phyloP scores from a whole-genome alignment of 352 stramenopile genomes.

The Pythium aphanidermatum region DNA sequence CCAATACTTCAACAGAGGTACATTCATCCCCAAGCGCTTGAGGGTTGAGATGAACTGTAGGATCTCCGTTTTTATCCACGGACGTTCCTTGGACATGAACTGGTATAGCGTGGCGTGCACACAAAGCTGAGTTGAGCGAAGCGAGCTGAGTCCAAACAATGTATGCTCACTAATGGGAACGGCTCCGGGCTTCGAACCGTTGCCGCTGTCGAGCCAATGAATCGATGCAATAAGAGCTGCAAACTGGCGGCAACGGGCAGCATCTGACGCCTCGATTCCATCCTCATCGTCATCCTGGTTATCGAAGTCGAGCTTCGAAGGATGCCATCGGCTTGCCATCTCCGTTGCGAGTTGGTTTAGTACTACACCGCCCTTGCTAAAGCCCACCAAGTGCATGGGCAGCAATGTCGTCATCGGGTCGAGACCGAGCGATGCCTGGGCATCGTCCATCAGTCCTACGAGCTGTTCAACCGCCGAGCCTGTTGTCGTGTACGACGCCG shows the following conservation, averaged over 20 bases:
- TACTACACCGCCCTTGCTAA: conserved; percentile 64
- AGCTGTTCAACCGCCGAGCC: conserved; percentile 16
- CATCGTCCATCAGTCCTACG: conserved; percentile 8
- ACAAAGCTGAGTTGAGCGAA: conserved; percentile 36
- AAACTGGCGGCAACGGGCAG: neutral
- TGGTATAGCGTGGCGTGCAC: conserved; percentile 70
- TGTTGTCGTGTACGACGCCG: conserved; percentile 28
- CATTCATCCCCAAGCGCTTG: neutral
- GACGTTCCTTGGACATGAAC: conserved; percentile 31
- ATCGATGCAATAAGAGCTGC: conserved; percentile 38
- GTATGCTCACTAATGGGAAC: conserved; percentile 31
- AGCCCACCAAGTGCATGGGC: conserved; percentile 55
- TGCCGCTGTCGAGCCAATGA: conserved; percentile 60
- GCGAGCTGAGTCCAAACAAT: conserved; percentile 26
- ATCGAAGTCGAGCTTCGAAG: neutral
- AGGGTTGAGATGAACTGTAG: conserved; percentile 7
- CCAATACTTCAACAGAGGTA: conserved; percentile 5
- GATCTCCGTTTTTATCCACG: conserved; percentile 49
- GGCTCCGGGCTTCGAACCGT: conserved; percentile 36
- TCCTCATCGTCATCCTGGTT: conserved; percentile 12
- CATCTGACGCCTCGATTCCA: neutral
- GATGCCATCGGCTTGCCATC: conserved; percentile 22
- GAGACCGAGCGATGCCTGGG: conserved; percentile 20
- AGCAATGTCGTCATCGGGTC: conserved; percentile 35
- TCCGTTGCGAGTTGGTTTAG: conserved; percentile 70